Evolutionary conservation across 2,329 filamentous ascomycete genomes (phyloP).

Genomic region (Beauveria sp.): DNA sequence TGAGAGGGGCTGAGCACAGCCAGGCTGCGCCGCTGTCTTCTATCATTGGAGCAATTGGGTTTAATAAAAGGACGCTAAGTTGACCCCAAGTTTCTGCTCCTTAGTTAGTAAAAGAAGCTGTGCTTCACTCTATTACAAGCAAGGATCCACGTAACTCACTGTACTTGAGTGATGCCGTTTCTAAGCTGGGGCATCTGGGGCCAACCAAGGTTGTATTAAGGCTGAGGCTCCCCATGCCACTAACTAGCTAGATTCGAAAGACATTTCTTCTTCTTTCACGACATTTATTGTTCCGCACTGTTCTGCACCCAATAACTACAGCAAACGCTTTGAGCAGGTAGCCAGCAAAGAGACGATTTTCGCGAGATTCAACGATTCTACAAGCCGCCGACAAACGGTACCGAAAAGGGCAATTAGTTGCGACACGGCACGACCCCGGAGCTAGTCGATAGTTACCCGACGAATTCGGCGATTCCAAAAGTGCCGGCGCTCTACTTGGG

Average conservation of each 20-base stretch:
- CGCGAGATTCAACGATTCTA: neutral
- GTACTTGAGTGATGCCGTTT: neutral
- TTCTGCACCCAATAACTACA: no score
- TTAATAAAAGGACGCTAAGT: neutral
- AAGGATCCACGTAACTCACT: neutral
- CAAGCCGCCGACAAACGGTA: no score
- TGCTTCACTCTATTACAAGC: neutral
- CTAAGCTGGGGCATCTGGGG: neutral
- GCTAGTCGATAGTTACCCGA: neutral
- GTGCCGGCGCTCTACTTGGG: neutral
- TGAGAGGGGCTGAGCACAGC: neutral
- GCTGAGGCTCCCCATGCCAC: neutral
- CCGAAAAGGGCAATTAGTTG: neutral
- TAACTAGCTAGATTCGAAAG: neutral
- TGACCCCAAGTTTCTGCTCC: neutral
- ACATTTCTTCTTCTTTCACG: neutral
- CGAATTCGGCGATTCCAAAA: neutral
- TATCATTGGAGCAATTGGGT: conserved; percentile 5
- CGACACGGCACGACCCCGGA: neutral
- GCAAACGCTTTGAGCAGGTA: no score
- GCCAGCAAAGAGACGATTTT: neutral
- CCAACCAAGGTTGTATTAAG: neutral
- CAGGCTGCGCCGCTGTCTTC: neutral
- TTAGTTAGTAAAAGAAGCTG: neutral
- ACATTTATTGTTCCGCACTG: neutral